A percentile compares a stretch with the other conserved stretches of the same genome.
These are phyloP conservation scores for Sutorius australiensis DNA, from an alignment of 768 basidiomycete genomes.

Conservation along the genomic window DNA sequence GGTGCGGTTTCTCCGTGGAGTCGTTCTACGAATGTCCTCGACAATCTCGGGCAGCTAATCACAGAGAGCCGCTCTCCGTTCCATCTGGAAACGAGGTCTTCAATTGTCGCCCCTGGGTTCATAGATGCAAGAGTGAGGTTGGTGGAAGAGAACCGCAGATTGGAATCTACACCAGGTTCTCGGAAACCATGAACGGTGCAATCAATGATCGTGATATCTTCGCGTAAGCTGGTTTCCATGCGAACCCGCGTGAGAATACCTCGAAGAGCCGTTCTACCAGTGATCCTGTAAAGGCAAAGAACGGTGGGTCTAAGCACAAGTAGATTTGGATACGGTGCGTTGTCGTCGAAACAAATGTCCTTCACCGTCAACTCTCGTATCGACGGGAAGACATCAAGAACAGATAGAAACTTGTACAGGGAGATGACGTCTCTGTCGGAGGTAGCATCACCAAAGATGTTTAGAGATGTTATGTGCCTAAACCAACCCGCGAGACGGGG, in stretches of 20 bases:
- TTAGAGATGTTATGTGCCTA: constrained; percentile 1
- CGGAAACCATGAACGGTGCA: constrained; percentile 1
- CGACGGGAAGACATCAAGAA: constrained; percentile 1
- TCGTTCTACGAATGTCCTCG: neutral
- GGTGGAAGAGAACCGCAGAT: neutral
- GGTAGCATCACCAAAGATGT: neutral
- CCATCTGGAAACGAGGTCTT: constrained; percentile 7
- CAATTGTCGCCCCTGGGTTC: neutral
- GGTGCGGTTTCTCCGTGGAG: neutral
- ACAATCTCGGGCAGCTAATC: constrained; percentile 1
- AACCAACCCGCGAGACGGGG: constrained; percentile 6
- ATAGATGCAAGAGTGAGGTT: constrained; percentile 4
- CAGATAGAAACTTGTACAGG: constrained; percentile 2
- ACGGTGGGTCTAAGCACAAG: neutral
- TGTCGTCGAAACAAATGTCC: constrained; percentile 5
- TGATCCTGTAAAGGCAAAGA: constrained; percentile 1
- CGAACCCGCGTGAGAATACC: neutral
- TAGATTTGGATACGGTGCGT: neutral
- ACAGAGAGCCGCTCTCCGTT: constrained; percentile 3
- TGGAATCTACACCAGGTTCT: neutral
- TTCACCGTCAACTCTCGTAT: constrained; percentile 4
- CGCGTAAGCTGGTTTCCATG: neutral
- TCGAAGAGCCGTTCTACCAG: neutral
- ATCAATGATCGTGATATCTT: constrained; percentile 2
- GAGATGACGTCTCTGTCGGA: neutral